A percentile compares a stretch with the other conserved stretches of the same genome.
Conservation (phyloP, 169 alveolate genomes). For the Plasmodium falciparum region DNA sequence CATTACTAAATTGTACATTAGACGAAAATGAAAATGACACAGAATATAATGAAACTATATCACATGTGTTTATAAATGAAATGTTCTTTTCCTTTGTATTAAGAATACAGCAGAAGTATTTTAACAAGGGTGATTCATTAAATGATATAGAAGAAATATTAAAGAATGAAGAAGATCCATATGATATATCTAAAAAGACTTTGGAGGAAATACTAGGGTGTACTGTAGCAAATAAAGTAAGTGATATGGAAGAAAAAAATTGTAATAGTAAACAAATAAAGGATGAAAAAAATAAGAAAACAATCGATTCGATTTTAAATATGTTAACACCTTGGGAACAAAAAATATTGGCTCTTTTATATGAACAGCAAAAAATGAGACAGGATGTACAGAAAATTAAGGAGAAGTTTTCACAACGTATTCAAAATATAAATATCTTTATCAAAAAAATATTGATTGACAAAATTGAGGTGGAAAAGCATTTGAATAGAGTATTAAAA, state of each 20-base stretch:
- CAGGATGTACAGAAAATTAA: conserved; percentile 80
- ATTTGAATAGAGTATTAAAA: conserved; percentile 80
- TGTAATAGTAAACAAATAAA: conserved; percentile 28
- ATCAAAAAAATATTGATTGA: conserved; percentile 83
- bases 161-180: conserved; percentile 61
- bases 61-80: conserved; percentile 76
- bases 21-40: conserved; percentile 28
- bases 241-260: conserved; percentile 26
- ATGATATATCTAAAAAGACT: conserved; percentile 57
- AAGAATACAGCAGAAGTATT: conserved; percentile 35
- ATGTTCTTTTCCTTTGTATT: conserved; percentile 64
- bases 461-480: conserved; percentile 83
- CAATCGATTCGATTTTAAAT: conserved; percentile 79
- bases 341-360: conserved; percentile 84
- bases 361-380: conserved; percentile 87
- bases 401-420: conserved; percentile 79
- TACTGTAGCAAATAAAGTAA: conserved; percentile 33
- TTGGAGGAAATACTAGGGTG: conserved; percentile 70
- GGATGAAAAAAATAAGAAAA: conserved; percentile 78
- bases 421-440: conserved; percentile 78
- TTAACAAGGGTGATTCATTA: conserved; percentile 15
- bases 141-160: conserved; percentile 37
- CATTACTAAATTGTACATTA: conserved; percentile 13
- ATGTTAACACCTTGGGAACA: conserved; percentile 87
- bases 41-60: conserved; percentile 56